phyloP scores from a whole-genome alignment of 208 protist species.

The Strigomonas galati region DNA sequence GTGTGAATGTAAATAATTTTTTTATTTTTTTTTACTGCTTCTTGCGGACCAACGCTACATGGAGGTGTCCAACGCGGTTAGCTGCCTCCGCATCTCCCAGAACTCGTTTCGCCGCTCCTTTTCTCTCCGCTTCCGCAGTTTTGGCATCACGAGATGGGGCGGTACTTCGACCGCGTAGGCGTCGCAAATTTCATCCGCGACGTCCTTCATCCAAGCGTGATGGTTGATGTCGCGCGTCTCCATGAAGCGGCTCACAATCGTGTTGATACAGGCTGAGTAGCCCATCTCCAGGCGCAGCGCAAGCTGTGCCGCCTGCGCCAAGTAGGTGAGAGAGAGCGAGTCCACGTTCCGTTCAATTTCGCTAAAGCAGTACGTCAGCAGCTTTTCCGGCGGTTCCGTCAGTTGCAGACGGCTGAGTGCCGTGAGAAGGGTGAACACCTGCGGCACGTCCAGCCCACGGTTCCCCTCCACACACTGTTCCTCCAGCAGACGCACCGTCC shows the following conservation, averaged over 20 bases:
- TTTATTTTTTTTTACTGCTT: not conserved
- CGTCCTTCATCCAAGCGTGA: constrained; percentile 31
- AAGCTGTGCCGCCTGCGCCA: constrained; percentile 51
- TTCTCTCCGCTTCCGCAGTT: constrained; percentile 48
- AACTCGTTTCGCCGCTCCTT: constrained; percentile 33
- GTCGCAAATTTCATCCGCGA: constrained; percentile 69
- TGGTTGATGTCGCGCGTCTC: constrained; percentile 62
- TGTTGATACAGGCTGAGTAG: constrained; percentile 56
- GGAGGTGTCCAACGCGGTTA: constrained; percentile 5
- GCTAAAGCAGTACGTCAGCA: constrained; percentile 53
- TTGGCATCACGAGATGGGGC: constrained; percentile 32
- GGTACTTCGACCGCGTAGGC: constrained; percentile 78
- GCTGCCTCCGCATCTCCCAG: constrained; percentile 17
- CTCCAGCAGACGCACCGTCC: constrained; percentile 39
- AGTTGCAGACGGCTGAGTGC: constrained; percentile 41
- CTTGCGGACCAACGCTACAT: not conserved
- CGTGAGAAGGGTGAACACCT: constrained; percentile 65
- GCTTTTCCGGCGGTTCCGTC: constrained; percentile 26
- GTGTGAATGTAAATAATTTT: too few relatives aligned
- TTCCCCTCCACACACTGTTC: constrained; percentile 39
- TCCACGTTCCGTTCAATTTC: constrained; percentile 55
- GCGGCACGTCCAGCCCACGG: constrained; percentile 43
- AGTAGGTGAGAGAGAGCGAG: constrained; percentile 38
- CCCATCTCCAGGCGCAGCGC: constrained; percentile 80
- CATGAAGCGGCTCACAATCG: constrained; percentile 60